These are phyloP conservation scores for Myrmaecium sp. DNA, from an alignment of 2,329 filamentous ascomycete genomes.

Conservation along the genomic window DNA sequence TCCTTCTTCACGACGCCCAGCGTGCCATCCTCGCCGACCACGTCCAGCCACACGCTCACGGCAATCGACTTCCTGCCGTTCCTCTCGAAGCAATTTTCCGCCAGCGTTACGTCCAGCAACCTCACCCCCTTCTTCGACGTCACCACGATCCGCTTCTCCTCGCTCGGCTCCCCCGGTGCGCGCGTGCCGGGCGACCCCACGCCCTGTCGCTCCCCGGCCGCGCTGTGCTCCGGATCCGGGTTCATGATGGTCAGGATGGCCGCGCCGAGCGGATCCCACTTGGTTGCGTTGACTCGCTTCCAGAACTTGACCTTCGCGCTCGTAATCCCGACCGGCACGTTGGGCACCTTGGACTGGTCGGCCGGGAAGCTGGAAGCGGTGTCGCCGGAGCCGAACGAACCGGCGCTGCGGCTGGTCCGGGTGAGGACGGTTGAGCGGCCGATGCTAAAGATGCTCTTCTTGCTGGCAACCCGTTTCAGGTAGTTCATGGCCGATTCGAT, in stretches of 20 bases:
- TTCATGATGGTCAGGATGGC: slow-evolving; percentile 69
- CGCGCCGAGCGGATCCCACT: slow-evolving; percentile 85
- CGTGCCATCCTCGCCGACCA: slow-evolving; percentile 30
- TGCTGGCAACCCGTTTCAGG: slow-evolving; percentile 56
- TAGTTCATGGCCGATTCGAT: slow-evolving; percentile 65
- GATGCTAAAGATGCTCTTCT: slow-evolving; percentile 65
- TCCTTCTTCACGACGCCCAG: slow-evolving; percentile 42
- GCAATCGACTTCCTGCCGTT: slow-evolving; percentile 77
- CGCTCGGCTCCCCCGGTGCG: slow-evolving; percentile 29
- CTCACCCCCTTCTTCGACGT: slow-evolving; percentile 51
- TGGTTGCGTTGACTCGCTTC: slow-evolving; percentile 51
- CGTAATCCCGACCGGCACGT: slow-evolving; percentile 46
- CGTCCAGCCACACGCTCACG: slow-evolving; percentile 65
- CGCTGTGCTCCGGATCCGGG: slow-evolving; percentile 28
- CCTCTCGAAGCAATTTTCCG: slow-evolving; percentile 68
- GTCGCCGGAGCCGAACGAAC: slow-evolving; percentile 24
- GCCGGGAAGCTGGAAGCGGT: slow-evolving; percentile 8
- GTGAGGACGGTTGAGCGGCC: slow-evolving; percentile 59
- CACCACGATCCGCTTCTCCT: slow-evolving; percentile 72
- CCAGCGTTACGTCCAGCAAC: slow-evolving; percentile 68
- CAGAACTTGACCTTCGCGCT: slow-evolving; percentile 82
- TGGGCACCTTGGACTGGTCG: slow-evolving; percentile 10
- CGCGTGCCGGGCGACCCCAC: slow-evolving; percentile 19
- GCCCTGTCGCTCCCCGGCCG: slow-evolving; percentile 11
- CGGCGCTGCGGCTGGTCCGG: slow-evolving; percentile 39